Evolutionary conservation across 306 rosid genomes (phyloP), one percentile per base, ranked within the genome.

Genomic region (Aeschynomene evenia): DNA sequence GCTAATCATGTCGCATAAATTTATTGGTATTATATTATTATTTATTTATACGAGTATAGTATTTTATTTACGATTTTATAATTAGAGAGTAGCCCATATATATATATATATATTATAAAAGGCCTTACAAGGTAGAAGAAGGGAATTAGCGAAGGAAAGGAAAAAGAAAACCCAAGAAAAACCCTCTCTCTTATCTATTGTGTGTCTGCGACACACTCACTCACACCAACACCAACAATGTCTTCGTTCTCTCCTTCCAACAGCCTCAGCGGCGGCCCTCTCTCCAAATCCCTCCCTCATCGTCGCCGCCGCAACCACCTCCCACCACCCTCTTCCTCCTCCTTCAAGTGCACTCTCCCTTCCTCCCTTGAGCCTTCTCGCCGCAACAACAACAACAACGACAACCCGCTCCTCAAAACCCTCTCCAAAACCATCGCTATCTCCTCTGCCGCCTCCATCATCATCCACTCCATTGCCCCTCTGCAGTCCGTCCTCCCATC

Each of bases 381-480:
- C 20, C 66, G 61, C 21, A n/a, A n/a, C 51, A 5, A 7, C 51
- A n/a, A n/a, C 20, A 63, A 57, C 21, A n/a, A n/a, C 51, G 1
- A 7, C 51, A n/a, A n/a, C 39, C 9, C 48, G 2, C 54, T 59
- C 72, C 14, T 85, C 81, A 82, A 83, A 68, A 73, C 83, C 68
- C 59, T 88, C 61, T 75, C 86, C 63, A 88, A 76, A 40, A 79
- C 86, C 74, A 14, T 86, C 61, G 87, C 89, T 1, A 55, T 80
- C 46, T 76, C 94, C 8, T 85, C 98, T 34, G 85, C 92, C 3
- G 81, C 95, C 2, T 66, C 97, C 63, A 28, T 88, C 52, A 40
- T 80, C 66, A n/a, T 87, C 7, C 80, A 72, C 45, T n/a, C n/a
- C n/a, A 19, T 51, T 39, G 43, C 65, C 61, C 76, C 76, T 2